Conservation (phyloP, 352 stramenopile genomes). For the Phytopythium montanum region DNA sequence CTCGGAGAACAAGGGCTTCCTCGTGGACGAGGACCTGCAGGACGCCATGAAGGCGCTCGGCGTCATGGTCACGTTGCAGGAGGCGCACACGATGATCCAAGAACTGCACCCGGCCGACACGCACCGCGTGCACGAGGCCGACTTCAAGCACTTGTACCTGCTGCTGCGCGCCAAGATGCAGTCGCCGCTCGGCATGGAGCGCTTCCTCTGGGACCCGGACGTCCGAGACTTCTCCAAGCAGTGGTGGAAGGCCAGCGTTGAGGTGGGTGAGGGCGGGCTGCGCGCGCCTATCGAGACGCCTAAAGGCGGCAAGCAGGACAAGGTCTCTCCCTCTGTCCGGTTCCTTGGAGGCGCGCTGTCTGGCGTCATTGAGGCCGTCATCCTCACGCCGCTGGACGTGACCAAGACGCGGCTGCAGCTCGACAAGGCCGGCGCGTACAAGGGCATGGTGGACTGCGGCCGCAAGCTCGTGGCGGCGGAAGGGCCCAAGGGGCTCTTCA, state of each 20-base stretch:
- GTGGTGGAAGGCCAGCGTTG: constrained; percentile 85
- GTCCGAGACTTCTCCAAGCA: constrained; percentile 84
- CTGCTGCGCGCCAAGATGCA: constrained; percentile 77
- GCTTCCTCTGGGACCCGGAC: constrained; percentile 76
- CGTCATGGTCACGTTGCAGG: constrained; percentile 61
- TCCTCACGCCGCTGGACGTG: constrained; percentile 85
- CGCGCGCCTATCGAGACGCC: constrained; percentile 40
- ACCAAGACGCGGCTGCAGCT: constrained; percentile 89
- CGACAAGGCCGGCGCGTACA: constrained; percentile 85
- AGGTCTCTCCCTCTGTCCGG: constrained; percentile 69
- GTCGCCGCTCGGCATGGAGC: constrained; percentile 61
- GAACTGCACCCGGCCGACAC: constrained; percentile 63
- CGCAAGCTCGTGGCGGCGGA: constrained; percentile 80
- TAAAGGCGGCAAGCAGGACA: constrained; percentile 37
- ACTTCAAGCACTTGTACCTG: constrained; percentile 85
- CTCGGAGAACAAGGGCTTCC: constrained; percentile 56
- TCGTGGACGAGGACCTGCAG: constrained; percentile 66
- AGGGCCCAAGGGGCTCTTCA: constrained; percentile 77
- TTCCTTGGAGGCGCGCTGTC: constrained; percentile 84
- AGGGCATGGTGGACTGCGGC: constrained; percentile 81
- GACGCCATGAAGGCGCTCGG: constrained; percentile 59
- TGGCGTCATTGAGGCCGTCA: constrained; percentile 81
- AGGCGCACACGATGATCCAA: constrained; percentile 78
- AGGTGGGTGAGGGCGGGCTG: constrained; percentile 69
- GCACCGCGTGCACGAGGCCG: constrained; percentile 61